Evolutionary conservation across 2,329 filamentous ascomycete species (phyloP), one percentile per base, ranked within the genome.

Genomic region (Fusarium abutilonis): DNA sequence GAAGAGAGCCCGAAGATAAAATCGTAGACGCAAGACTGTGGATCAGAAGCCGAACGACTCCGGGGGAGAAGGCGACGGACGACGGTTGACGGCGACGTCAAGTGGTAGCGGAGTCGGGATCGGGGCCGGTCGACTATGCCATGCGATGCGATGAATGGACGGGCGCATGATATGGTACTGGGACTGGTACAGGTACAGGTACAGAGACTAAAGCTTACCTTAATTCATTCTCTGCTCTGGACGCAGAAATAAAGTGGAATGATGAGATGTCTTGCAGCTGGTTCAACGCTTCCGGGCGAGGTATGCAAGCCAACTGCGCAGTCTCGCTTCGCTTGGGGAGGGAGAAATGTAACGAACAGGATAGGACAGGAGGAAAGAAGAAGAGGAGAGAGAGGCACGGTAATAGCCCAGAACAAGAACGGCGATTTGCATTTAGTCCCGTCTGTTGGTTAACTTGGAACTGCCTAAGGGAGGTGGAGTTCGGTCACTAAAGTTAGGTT

Each of bases 91-190:
- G 52, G 51, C 17, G 46, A 66, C 46, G 53, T 35, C 42, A 48
- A 53, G 48, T 66, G 42, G 60, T 52, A 44, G 66, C 54, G 59
- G 64, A 66, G 52, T 66, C 58, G 60, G 56, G 50, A 56, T 52
- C 56, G 57, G 60, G 56, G 53, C 53, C 60, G 60, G 55, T 56
- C 53, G 60, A 41, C 13, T 41, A 36, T 41, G 14, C 29, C 29
- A 28, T 50, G 23, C 49, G 34, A 59, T 46, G 35, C 48, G 53
- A 42, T 58, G 50, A 43, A 46, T 52, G 42, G 55, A 47, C 39
- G 42, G 43, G 47, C 32, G 39, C 39, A 36, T 13, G 38, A 54
- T 39, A 21, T 34, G 41, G 53, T 55, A 39, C 53, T 34, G 41
- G 53, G 47, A 39, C 53, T 3, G 23, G 17, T 34, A 34, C 31